Conservation (phyloP, 768 basidiomycete species). For the Panaeolus papilionaceus region DNA sequence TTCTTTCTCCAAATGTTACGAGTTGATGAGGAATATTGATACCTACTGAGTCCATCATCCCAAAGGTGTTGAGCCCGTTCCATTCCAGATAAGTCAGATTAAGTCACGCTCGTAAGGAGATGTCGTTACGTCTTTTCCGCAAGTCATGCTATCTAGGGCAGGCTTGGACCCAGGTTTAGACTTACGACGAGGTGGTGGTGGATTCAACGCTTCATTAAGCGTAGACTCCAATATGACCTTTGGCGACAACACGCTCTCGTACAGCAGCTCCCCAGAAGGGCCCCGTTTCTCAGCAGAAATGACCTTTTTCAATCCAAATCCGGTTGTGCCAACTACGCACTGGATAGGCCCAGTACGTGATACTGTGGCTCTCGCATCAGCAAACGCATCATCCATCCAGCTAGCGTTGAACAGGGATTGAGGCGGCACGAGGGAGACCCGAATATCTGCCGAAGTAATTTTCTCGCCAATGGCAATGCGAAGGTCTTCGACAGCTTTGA, state of each 20-base stretch:
- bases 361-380: constrained; percentile 1
- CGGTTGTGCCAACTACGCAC: constrained; percentile 14
- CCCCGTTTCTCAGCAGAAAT: not conserved
- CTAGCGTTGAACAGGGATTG: not conserved
- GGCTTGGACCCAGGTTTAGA: not conserved
- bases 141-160: too few species aligned
- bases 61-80: too few species aligned
- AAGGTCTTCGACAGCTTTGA: constrained; percentile 19
- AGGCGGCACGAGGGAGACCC: constrained; percentile 6
- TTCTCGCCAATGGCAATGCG: constrained; percentile 18
- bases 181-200: constrained; percentile 1
- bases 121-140: too few species aligned
- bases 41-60: too few species aligned
- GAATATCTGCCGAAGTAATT: constrained; percentile 19
- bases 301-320: constrained; percentile 17
- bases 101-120: too few species aligned
- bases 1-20: too few species aligned
- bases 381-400: constrained; percentile 15
- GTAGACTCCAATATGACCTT: constrained; percentile 29
- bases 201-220: constrained; percentile 26
- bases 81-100: too few species aligned
- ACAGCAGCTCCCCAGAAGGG: constrained; percentile 13
- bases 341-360: not conserved
- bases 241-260: constrained; percentile 21
- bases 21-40: too few species aligned